Evolutionary conservation across 495 filamentous ascomycete genomes (phyloP), one percentile per base, ranked within the genome.

Genomic region (Pyrenopolyporus hunteri): DNA sequence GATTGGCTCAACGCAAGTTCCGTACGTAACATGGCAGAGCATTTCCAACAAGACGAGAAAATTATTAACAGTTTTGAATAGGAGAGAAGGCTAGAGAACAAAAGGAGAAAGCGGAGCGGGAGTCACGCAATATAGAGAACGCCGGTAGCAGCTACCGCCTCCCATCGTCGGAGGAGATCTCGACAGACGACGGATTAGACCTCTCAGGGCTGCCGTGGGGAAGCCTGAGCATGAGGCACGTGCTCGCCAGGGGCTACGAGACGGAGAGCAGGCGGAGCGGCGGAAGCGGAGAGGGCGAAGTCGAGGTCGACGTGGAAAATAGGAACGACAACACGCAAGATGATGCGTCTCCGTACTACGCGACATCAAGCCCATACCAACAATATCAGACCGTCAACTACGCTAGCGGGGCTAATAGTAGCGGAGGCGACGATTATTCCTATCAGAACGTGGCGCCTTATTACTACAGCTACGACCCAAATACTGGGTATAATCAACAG

Each of bases 161-260:
- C n/a, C 80, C 82, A 0, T 76, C 77, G 17, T 70, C 84, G 1
- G 73, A 76, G 1, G 83, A 83, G 13, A 59, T 83, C 47, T 80
- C 76, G 28, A 61, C 69, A 33, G 77, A 72, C 23, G 69, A 74
- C 20, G 66, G 67, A 1, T 4, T 42, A 10, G 79, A 82, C 31
- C 76, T 83, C 8, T 83, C 83, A 0, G 86, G 86, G 3, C 68
- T 89, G 2, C 86, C 86, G 0, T 89, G 86, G 86, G 86, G 86
- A 14, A 77, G 84, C 17, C 45, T 87, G 36, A 82, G 76, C 53
- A 72, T 89, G 73, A 70, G 72, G 22, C 79, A 84, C 58, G 74
- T 87, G 2, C 73, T 88, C 0, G 70, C 78, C 6, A 71, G 74
- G 7, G 85, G 85, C 13, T 80, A 83, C 58, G 74, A 78, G 36